Conservation (phyloP, 1,284 basidiomycete genomes). For the Schizopora paradoxa region DNA sequence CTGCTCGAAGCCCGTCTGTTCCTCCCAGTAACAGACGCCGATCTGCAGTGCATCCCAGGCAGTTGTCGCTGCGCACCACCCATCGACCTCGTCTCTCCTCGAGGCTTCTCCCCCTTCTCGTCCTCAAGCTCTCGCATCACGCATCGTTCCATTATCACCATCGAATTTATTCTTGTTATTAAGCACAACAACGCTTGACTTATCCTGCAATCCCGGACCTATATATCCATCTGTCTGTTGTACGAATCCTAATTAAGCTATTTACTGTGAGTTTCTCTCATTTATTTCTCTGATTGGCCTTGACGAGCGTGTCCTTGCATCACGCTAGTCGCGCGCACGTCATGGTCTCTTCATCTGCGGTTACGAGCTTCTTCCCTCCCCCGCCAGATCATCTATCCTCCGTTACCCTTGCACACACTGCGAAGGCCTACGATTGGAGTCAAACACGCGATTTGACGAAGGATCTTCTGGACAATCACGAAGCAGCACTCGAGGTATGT, state of each 20-base stretch:
- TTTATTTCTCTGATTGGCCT: slow-evolving; percentile 20
- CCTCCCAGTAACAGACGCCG: slow-evolving; percentile 11
- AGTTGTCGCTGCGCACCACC: slow-evolving; percentile 10
- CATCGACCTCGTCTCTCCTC: slow-evolving; percentile 30
- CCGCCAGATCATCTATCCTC: slow-evolving; percentile 37
- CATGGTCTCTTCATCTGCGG: slow-evolving; percentile 43
- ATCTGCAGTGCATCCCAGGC: background rate
- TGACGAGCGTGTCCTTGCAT: too few species aligned
- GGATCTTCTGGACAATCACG: slow-evolving; percentile 7
- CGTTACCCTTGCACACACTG: slow-evolving; percentile 34
- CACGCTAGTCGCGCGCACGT: slow-evolving; percentile 41
- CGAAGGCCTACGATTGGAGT: slow-evolving; percentile 38
- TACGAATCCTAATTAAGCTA: slow-evolving; percentile 17
- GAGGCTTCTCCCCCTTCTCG: background rate
- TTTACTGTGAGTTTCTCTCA: slow-evolving; percentile 6
- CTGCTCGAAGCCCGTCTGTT: slow-evolving; percentile 35
- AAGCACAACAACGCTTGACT: slow-evolving; percentile 13
- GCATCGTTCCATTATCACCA: slow-evolving; percentile 5
- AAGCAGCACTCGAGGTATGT: slow-evolving; percentile 16
- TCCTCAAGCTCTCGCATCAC: background rate
- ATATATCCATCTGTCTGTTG: slow-evolving; percentile 3
- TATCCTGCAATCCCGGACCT: slow-evolving; percentile 5
- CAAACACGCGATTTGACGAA: slow-evolving; percentile 18
- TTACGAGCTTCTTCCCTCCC: slow-evolving; percentile 34
- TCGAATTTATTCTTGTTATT: slow-evolving; percentile 19